Percentiles rank a stretch among this genome's conserved stretches.
Conservation (phyloP, 805 yeast species). For the Lachancea kluyveri region DNA sequence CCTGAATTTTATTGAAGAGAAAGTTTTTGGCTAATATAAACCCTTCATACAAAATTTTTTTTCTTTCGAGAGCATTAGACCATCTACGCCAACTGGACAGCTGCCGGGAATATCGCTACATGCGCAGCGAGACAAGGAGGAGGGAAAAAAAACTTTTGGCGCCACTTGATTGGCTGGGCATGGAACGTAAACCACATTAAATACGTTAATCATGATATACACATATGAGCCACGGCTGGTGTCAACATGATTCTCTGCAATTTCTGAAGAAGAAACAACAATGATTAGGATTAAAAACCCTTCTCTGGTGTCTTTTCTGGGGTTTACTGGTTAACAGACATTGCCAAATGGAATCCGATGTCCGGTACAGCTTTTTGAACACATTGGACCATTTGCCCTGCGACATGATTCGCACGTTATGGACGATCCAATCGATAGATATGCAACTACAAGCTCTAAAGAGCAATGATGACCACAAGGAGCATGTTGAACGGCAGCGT, state of each 20-base stretch:
- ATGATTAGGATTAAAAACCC: no score
- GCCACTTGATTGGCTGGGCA: conserved; percentile 3
- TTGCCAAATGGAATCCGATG: conserved; percentile 23
- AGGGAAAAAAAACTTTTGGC: no score
- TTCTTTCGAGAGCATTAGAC: no score
- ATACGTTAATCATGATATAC: background rate
- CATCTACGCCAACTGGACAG: no score
- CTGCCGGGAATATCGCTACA: no score
- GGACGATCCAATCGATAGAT: conserved; percentile 36
- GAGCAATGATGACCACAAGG: conserved; percentile 12
- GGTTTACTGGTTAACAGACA: no score
- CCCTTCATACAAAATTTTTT: no score
- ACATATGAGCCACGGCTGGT: background rate
- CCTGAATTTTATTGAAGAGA: no score
- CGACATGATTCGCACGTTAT: conserved; percentile 36
- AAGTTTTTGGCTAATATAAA: no score
- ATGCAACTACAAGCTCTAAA: conserved; percentile 12
- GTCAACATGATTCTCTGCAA: conserved; percentile 1
- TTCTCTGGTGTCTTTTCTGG: no score
- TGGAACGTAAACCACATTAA: background rate
- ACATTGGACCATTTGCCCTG: conserved; percentile 39
- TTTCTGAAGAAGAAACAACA: background rate
- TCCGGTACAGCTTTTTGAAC: conserved; percentile 34
- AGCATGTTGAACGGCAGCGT: conserved; percentile 9
- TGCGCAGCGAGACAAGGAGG: no score